Evolutionary conservation across 441 rosid genomes (phyloP).

Genomic region (Gossypium gossypioides): DNA sequence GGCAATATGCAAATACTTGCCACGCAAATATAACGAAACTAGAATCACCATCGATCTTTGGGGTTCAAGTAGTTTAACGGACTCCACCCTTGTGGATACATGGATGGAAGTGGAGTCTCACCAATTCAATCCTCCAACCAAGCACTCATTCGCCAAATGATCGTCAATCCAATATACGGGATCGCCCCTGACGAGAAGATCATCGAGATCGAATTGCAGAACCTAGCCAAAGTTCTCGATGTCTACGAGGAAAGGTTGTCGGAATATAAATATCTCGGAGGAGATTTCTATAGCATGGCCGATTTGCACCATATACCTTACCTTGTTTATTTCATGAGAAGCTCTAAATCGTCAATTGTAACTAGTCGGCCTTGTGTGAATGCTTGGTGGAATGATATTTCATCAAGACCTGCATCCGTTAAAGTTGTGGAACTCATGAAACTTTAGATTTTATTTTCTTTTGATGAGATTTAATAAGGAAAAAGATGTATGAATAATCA

Average conservation of each 20-base stretch:
- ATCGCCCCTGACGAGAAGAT: conserved; percentile 4
- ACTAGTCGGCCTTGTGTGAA: conserved; percentile 13
- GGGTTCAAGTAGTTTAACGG: background rate
- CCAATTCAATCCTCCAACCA: conserved; percentile 8
- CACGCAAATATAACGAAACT: background rate
- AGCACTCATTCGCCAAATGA: background rate
- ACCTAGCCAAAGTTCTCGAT: conserved; percentile 19
- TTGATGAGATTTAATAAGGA: background rate
- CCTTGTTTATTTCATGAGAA: conserved; percentile 17
- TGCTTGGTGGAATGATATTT: conserved; percentile 20
- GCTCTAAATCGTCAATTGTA: background rate
- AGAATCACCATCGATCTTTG: conserved; percentile 17
- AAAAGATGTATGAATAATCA: background rate
- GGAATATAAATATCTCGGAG: conserved; percentile 13
- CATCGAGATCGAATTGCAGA: conserved; percentile 11
- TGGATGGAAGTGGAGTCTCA: conserved; percentile 27
- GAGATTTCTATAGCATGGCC: conserved; percentile 20
- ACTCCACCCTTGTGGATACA: conserved; percentile 1
- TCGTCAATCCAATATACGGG: conserved; percentile 6
- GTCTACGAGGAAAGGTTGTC: conserved; percentile 21
- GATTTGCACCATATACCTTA: conserved; percentile 17
- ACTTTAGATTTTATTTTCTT: background rate
- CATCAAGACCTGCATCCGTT: conserved; percentile 17
- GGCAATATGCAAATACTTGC: conserved; percentile 18
- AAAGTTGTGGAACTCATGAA: conserved; percentile 10